These are phyloP conservation scores for Metschnikowia sp. DNA, from an alignment of 805 yeast species.

Conservation along the genomic window DNA sequence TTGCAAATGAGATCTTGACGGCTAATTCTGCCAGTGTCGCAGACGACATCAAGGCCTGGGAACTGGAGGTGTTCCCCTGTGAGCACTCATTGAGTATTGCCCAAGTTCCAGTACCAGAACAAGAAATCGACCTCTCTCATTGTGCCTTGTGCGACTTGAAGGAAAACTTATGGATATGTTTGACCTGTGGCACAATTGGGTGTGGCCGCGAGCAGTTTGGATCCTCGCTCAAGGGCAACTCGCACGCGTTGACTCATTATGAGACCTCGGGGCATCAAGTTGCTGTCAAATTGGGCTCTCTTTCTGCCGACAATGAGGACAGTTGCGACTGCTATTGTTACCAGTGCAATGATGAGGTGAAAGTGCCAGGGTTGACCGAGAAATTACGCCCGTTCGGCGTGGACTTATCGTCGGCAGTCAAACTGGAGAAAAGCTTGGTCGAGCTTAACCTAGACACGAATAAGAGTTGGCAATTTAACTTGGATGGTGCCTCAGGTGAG, in stretches of 20 bases:
- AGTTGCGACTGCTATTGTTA: conserved; percentile 85
- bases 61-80: conserved; percentile 79
- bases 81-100: conserved; percentile 61
- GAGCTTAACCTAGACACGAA: conserved; percentile 94
- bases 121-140: conserved; percentile 41
- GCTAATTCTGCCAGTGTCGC: conserved; percentile 58
- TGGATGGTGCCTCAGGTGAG: conserved; percentile 70
- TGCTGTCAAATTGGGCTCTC: conserved; percentile 88
- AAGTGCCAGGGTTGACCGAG: conserved; percentile 55
- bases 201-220: conserved; percentile 97
- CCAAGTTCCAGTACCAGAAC: conserved; percentile 33
- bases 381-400: conserved; percentile 63
- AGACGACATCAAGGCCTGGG: conserved; percentile 87
- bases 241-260: conserved; percentile 81
- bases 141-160: conserved; percentile 61
- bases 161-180: conserved; percentile 89
- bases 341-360: conserved; percentile 82
- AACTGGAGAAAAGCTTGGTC: conserved; percentile 83
- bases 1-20: conserved; percentile 45
- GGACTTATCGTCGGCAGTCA: conserved; percentile 49
- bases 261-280: conserved; percentile 62
- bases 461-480: conserved; percentile 85
- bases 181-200: conserved; percentile 85
- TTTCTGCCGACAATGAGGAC: conserved; percentile 59
- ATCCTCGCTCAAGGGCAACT: conserved; percentile 80